Conservation (phyloP, 2,329 filamentous ascomycete species). For the Sphaceloma murrayae region DNA sequence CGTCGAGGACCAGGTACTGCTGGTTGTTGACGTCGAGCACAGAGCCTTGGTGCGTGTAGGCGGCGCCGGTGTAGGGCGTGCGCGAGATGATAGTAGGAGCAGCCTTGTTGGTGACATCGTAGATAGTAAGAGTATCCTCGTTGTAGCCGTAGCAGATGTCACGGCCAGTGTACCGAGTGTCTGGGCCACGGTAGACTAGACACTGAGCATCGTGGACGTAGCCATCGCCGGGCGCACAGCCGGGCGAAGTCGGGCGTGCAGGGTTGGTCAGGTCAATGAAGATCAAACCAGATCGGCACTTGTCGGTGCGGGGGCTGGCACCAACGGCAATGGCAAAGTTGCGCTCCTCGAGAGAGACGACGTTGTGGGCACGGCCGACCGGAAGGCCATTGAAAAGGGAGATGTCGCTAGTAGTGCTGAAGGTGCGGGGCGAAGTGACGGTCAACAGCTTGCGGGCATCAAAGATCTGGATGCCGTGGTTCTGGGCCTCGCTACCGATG, state of each 20-base stretch:
- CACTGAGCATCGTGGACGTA: slow-evolving; percentile 52
- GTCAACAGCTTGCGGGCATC: slow-evolving; percentile 50
- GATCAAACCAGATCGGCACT: slow-evolving; percentile 44
- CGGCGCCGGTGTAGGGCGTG: slow-evolving; percentile 40
- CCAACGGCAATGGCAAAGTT: slow-evolving; percentile 39
- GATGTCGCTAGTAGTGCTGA: slow-evolving; percentile 37
- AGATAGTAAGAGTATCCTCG: slow-evolving; percentile 36
- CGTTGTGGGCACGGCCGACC: slow-evolving; percentile 44
- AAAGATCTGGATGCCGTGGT: slow-evolving; percentile 54
- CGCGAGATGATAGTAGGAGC: slow-evolving; percentile 37
- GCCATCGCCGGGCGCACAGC: slow-evolving; percentile 43
- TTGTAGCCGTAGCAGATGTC: slow-evolving; percentile 47
- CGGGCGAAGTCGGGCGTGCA: slow-evolving; percentile 40
- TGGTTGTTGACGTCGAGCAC: slow-evolving; percentile 39
- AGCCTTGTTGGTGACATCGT: slow-evolving; percentile 40
- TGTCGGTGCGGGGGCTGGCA: slow-evolving; percentile 34
- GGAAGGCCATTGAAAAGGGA: slow-evolving; percentile 35
- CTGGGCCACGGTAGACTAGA: slow-evolving; percentile 43
- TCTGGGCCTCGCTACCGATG: slow-evolving; percentile 37
- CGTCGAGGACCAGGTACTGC: slow-evolving; percentile 43
- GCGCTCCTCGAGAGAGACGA: slow-evolving; percentile 43
- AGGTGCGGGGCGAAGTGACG: slow-evolving; percentile 38
- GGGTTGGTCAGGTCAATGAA: slow-evolving; percentile 47
- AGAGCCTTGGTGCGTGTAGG: slow-evolving; percentile 48
- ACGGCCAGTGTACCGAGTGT: slow-evolving; percentile 35